Percentiles rank a stretch among this genome's conserved stretches.
phyloP scores from a whole-genome alignment of 305 asterid genomes.

The Plantago lanceolata region DNA sequence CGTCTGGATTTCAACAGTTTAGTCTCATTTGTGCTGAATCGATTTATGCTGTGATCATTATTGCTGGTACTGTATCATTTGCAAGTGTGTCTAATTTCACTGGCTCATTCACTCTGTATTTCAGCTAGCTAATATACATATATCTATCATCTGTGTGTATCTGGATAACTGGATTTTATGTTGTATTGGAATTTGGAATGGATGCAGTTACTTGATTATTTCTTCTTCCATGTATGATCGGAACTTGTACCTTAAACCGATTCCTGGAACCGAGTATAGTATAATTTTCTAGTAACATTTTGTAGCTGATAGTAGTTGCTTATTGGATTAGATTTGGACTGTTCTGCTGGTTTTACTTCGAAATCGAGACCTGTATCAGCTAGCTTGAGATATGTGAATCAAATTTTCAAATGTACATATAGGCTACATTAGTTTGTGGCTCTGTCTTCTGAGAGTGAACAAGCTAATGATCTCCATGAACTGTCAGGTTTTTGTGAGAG shows the following conservation, averaged over 20 bases:
- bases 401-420: background rate
- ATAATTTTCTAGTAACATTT: too few relatives aligned
- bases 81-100: background rate
- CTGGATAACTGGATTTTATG: too few relatives aligned
- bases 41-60: slow-evolving; percentile 5
- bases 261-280: background rate
- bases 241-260: background rate
- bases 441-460: background rate
- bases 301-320: background rate
- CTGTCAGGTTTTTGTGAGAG: slow-evolving; percentile 58
- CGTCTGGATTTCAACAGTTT: background rate
- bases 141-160: too few relatives aligned
- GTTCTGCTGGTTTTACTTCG: background rate
- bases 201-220: too few relatives aligned
- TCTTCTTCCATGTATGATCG: too few relatives aligned
- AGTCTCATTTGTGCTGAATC: background rate
- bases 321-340: background rate
- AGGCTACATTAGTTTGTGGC: background rate
- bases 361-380: background rate
- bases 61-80: too few relatives aligned
- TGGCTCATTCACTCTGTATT: background rate
- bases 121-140: background rate
- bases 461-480: background rate
- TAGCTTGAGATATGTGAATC: background rate
- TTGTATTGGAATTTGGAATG: too few relatives aligned